A percentile compares a stretch with the other conserved stretches of the same genome.
These are phyloP conservation scores for Diaporthe ilicicola DNA, from an alignment of 2,329 filamentous ascomycete genomes.

Conservation along the genomic window DNA sequence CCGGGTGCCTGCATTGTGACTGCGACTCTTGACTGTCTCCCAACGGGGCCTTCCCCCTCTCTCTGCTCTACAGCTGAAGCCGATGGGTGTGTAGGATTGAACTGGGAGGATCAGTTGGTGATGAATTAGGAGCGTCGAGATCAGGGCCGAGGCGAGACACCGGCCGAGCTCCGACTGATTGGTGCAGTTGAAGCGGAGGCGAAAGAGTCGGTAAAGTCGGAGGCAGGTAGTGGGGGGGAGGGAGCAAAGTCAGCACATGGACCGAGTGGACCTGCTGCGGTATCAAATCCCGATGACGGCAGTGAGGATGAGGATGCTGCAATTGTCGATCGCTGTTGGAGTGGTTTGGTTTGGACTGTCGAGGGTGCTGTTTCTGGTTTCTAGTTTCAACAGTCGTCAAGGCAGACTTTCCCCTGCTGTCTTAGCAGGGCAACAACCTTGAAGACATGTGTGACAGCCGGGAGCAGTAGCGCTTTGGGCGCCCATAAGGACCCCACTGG, in stretches of 20 bases:
- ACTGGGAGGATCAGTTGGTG: not conserved
- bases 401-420: slow-evolving; percentile 16
- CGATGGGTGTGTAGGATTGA: not conserved
- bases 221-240: slow-evolving; percentile 20
- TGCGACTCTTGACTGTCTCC: not conserved
- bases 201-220: slow-evolving; percentile 24
- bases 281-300: not conserved
- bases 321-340: slow-evolving; percentile 4
- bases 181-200: slow-evolving; percentile 17
- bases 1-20: slow-evolving; percentile 59
- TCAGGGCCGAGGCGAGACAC: slow-evolving; percentile 20
- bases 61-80: not conserved
- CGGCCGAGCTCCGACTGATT: not conserved
- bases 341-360: slow-evolving; percentile 15
- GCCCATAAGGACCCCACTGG: slow-evolving; percentile 3
- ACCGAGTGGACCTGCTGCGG: not conserved
- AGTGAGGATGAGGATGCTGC: slow-evolving; percentile 2
- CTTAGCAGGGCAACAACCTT: slow-evolving; percentile 15
- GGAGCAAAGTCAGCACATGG: not conserved
- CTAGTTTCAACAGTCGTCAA: slow-evolving; percentile 16
- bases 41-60: slow-evolving; percentile 19
- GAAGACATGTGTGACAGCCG: slow-evolving; percentile 16
- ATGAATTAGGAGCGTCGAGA: slow-evolving; percentile 9
- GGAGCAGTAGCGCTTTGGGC: slow-evolving; percentile 14
- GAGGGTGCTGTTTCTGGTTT: slow-evolving; percentile 18